Evolutionary conservation across 169 alveolate genomes (phyloP), one percentile per base, ranked within the genome.

Genomic region (Plasmodium falciparum): DNA sequence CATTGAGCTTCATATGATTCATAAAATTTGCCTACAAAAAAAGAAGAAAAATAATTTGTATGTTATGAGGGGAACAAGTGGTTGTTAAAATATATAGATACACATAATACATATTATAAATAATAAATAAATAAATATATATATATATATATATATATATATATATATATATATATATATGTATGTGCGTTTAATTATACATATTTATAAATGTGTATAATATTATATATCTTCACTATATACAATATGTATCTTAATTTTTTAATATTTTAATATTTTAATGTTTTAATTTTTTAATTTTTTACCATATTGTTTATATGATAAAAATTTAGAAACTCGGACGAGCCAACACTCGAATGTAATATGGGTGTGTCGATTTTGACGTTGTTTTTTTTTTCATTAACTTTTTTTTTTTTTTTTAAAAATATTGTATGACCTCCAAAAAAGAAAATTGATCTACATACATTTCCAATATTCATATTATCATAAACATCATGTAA

Each of bases 341-440:
- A 76, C 20, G 89, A 4, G 2, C 89, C 89, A 63, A 76, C 89
- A 33, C 89, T 76, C 20, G 89, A 45, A 76, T 76, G 89, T 17
- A 76, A 69, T 6, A 76, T 69, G 26, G 89, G 89, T 11, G 89
- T 76, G 43, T 76, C 76, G 7, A 76, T 76, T 70, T 76, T 76
- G 11, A 76, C 52, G 22, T 13, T 22, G 43, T 63, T 56, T 76
- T 49, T 24, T 17, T 22, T 20, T 65, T 65, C 89, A 1, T 49
- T 50, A 49, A 33, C 24, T 50, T 65, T 62, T 63, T 50, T 76
- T 65, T 76, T 76, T 39, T 66, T 63, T 45, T 76, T 76, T 65
- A 76, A 62, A 76, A 76, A 76, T 76, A 76, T 76, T 4, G 70
- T 22, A 13, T 76, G 47, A 1, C 89, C 89, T 45, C 89, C 89